Evolutionary conservation across 805 yeast species (phyloP), one percentile per base, ranked within the genome.

Genomic region (Candida xyloterini): DNA sequence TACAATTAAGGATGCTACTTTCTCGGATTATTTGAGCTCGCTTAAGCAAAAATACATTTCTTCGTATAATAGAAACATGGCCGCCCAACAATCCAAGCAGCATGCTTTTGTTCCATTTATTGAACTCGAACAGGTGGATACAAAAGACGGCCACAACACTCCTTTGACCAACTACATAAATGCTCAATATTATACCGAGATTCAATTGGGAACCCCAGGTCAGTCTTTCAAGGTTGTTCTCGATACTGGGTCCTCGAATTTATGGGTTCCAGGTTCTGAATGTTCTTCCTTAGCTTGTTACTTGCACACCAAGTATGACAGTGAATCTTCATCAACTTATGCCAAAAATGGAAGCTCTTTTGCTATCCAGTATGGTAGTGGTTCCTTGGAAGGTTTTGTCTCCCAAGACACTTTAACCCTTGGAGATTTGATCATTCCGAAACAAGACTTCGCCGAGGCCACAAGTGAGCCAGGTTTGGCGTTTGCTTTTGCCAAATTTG

Each of bases 401-500:
- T 89, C 97, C 29, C 84, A 84, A 62, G 99, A 93, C 62, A 70
- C 80, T 30, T 68, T 93, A 55, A 70, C 76, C 46, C 68, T 93
- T 49, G 98, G 97, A 44, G 93, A 82, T 59, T 78, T 93, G 68
- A 66, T 71, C 40, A 90, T 93, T 59, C 84, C 89, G 51, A 70
- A 82, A 50, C 98, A 91, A 71, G 95, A 83, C 62, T 93, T 93
- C 61, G 98, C 95, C 46, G 99, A 93, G 74, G 91, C 96, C 48
- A 93, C 99, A 43, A 78, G 79, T 55, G 99, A 93, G 73, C 98
- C 98, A 30, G 99, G 99, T 42, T 76, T 93, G 52, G 93, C 97
- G 0, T 93, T 93, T 70, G 98, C 99, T 37, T 93, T 93, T 67
- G 99, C 96, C 66, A 91, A 93, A 69, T 93, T 93, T 63, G 99